Base-by-base conservation (phyloP, 371 early-diverging fungal genomes). In the Entomophthora muscae region DNA sequence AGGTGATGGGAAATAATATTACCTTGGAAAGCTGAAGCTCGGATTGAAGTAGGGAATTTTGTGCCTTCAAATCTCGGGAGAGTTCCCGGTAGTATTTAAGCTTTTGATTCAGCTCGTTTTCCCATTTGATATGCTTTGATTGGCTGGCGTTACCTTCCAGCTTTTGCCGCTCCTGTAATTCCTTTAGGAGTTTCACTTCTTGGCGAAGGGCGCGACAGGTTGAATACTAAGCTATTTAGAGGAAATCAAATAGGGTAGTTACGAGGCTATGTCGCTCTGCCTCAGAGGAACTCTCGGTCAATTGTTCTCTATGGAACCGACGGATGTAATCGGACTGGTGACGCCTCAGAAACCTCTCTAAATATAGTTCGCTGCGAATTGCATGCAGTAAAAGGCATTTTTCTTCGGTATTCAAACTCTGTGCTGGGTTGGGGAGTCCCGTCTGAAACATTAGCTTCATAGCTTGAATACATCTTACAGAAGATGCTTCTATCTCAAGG, bases 41-140 rank as follows among this genome's bases (percentile, higher is more conserved):
- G 13, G 22, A 12, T 55, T 22, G 24, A 22, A 55, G 28, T 13
- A 55, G 12, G 13, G 22, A 22, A 26, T 55, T 55, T n/a, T 58
- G 12, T 3, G 30, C 28, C 26, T 58, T 58, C 27, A 58, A 28
- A 21, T 58, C 58, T 32, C 28, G 12, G 21, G 17, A 26, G 5
- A 26, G 58, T 30, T 58, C 58, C 58, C 58, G 2, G 26, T 26
- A 58, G 22, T 58, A 13, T 22, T 58, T 58, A 30, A 58, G 28
- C 22, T 58, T 58, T 7, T n/a, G 21, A 32, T 58, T 58, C 27
- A 58, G 30, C n/a, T 58, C 58, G 30, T 58, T 58, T 28, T 58
- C 58, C 58, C 58, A 58, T 28, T 24, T 58, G 17, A 58, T 28
- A 22, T 58, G 58, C 13, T 58, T 58, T 26, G 58, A 58, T 28